These are phyloP conservation scores for Ettlia oleoabundans DNA, from an alignment of 139 green algal genomes.

Conservation along the genomic window DNA sequence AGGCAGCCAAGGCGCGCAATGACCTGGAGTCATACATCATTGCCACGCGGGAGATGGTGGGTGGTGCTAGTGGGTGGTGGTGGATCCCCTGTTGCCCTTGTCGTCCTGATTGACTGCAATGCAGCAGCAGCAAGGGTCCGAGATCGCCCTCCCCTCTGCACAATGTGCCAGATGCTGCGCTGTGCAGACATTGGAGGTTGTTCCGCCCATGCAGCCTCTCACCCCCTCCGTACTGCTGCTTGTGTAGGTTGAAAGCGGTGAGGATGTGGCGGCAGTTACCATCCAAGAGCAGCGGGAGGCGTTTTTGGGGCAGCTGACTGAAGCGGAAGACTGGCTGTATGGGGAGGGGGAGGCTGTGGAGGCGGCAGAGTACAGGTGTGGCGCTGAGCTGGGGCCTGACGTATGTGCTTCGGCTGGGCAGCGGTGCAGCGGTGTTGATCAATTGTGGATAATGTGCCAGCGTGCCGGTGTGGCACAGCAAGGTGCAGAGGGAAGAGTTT, in stretches of 20 bases:
- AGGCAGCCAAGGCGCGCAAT: conserved; percentile 79
- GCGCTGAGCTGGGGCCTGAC: too few species aligned
- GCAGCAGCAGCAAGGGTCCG: too few species aligned
- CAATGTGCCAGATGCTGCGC: too few species aligned
- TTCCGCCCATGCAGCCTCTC: neutral
- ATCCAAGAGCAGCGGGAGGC: conserved; percentile 74
- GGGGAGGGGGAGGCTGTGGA: conserved; percentile 76
- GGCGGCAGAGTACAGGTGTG: conserved; percentile 36
- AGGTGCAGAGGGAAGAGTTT: too few species aligned
- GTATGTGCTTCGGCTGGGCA: too few species aligned
- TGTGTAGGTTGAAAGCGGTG: conserved; percentile 42
- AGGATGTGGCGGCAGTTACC: conserved; percentile 67
- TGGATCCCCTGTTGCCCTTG: too few species aligned
- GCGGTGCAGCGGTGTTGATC: too few species aligned
- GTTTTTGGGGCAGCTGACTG: conserved; percentile 66
- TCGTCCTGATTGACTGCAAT: too few species aligned
- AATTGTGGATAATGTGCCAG: too few species aligned
- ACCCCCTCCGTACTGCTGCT: too few species aligned
- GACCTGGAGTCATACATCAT: conserved; percentile 94
- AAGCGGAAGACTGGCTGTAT: conserved; percentile 96
- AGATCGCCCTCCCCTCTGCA: neutral
- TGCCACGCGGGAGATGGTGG: conserved; percentile 65
- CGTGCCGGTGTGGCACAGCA: too few species aligned
- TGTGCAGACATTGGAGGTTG: neutral
- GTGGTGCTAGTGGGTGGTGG: conserved; percentile 3